A percentile compares a stretch with the other conserved stretches of the same genome.
Conservation (phyloP, 352 stramenopile genomes). For the Pythium volutum region DNA sequence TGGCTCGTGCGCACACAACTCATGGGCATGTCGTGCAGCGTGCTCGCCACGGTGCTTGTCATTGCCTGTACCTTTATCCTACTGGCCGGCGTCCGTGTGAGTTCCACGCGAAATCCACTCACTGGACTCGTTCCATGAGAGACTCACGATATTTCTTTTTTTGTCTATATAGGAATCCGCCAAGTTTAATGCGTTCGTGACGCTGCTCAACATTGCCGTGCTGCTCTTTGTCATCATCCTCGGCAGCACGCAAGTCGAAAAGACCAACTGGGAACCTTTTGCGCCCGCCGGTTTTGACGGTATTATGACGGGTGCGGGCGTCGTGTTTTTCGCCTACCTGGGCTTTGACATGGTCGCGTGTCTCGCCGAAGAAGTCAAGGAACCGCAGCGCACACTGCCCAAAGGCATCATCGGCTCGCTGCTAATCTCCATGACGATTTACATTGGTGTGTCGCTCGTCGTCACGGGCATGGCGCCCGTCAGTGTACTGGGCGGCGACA, state of each 20-base stretch:
- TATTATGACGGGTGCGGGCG: slow-evolving; percentile 83
- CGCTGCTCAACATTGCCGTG: slow-evolving; percentile 87
- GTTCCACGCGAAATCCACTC: background rate
- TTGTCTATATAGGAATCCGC: slow-evolving; percentile 73
- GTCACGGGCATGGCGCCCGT: slow-evolving; percentile 87
- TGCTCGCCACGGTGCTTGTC: slow-evolving; percentile 80
- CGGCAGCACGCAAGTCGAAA: slow-evolving; percentile 74
- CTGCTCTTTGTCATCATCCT: slow-evolving; percentile 88
- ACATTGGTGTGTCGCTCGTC: slow-evolving; percentile 86
- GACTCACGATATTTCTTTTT: too few relatives aligned
- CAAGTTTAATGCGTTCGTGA: slow-evolving; percentile 90
- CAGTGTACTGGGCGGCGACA: slow-evolving; percentile 59
- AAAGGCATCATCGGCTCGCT: slow-evolving; percentile 92
- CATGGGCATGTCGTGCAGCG: slow-evolving; percentile 63
- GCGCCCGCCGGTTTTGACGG: slow-evolving; percentile 82
- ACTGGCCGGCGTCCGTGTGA: slow-evolving; percentile 74
- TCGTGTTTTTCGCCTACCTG: slow-evolving; percentile 92
- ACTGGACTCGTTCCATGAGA: background rate
- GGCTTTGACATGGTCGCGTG: slow-evolving; percentile 94
- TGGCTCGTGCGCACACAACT: slow-evolving; percentile 60
- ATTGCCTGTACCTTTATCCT: slow-evolving; percentile 82
- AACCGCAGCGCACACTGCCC: slow-evolving; percentile 87
- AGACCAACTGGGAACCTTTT: slow-evolving; percentile 80
- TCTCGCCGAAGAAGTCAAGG: slow-evolving; percentile 88
- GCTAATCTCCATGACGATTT: slow-evolving; percentile 90